phyloP scores from a whole-genome alignment of 2,329 filamentous ascomycete genomes.

The Leptographium radiaticola region DNA sequence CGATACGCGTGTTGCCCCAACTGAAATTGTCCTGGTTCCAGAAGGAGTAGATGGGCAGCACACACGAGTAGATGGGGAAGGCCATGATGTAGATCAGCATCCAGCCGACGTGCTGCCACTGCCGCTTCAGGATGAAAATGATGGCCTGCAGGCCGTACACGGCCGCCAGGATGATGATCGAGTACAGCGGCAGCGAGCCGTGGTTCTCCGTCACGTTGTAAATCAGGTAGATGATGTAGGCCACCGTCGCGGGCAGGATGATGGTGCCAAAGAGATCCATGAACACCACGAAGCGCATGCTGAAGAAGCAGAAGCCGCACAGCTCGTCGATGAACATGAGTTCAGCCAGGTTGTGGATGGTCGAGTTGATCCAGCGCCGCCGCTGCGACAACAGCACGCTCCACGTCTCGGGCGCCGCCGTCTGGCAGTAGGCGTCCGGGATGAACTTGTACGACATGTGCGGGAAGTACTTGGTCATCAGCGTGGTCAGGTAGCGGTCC shows the following conservation, averaged over 20 bases:
- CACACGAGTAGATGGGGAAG: constrained; percentile 83
- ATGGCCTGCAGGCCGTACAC: constrained; percentile 93
- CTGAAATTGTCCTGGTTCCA: constrained; percentile 99
- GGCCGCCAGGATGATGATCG: constrained; percentile 75
- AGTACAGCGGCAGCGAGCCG: constrained; percentile 74
- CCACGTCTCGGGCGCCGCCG: constrained; percentile 89
- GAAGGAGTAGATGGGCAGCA: constrained; percentile 93
- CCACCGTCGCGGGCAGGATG: constrained; percentile 78
- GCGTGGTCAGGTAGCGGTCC: constrained; percentile 90
- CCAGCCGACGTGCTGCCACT: constrained; percentile 98
- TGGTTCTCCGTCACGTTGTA: constrained; percentile 57
- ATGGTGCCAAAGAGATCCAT: constrained; percentile 88
- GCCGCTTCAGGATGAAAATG: constrained; percentile 91
- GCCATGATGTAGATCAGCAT: constrained; percentile 98
- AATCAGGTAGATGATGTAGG: constrained; percentile 78
- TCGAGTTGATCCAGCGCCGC: constrained; percentile 99
- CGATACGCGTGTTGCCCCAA: constrained; percentile 97
- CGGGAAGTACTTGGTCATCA: constrained; percentile 98
- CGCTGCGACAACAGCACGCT: constrained; percentile 90
- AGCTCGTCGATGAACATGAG: constrained; percentile 83
- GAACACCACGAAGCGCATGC: constrained; percentile 93
- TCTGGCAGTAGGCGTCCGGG: constrained; percentile 82
- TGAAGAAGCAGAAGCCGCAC: constrained; percentile 98
- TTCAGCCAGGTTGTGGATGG: constrained; percentile 90
- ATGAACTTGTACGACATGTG: constrained; percentile 94